These are phyloP conservation scores for Termitomyces titanicus DNA, from an alignment of 768 basidiomycete species.

Conservation along the genomic window DNA sequence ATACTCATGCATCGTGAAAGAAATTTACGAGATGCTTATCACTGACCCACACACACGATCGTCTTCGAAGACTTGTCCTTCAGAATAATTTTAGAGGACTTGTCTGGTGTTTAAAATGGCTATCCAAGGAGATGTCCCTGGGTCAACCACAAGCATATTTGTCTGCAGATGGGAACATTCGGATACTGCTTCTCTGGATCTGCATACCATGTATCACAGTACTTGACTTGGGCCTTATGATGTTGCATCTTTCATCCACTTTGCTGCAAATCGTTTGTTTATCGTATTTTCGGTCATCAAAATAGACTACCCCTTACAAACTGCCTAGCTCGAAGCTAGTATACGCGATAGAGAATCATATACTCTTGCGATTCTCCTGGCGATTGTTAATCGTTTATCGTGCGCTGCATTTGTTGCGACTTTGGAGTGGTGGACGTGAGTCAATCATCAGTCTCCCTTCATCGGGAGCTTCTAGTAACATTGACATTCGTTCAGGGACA, in stretches of 20 bases:
- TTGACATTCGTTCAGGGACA: conserved; percentile 5
- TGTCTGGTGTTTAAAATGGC: no score
- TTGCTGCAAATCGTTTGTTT: conserved; percentile 19
- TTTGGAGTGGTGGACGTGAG: conserved; percentile 22
- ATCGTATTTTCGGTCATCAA: not conserved
- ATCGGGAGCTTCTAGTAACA: not conserved
- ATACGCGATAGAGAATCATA: conserved; percentile 15
- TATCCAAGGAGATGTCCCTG: no score
- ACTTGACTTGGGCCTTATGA: conserved; percentile 21
- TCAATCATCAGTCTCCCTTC: not conserved
- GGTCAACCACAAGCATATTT: no score
- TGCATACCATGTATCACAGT: no score
- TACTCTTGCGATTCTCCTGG: conserved; percentile 13
- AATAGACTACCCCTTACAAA: not conserved
- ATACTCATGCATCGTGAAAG: no score
- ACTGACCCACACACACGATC: no score
- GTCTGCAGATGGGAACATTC: no score
- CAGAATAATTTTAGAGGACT: no score
- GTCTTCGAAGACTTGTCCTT: no score
- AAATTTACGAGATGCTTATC: no score
- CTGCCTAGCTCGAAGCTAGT: conserved; percentile 19
- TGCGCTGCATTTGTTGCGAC: conserved; percentile 15
- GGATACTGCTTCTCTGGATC: no score
- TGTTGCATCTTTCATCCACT: conserved; percentile 21
- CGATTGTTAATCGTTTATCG: conserved; percentile 12